Evolutionary conservation across 2,329 filamentous ascomycete species (phyloP), one percentile per base, ranked within the genome.

Genomic region (Fusarium albosuccineum): DNA sequence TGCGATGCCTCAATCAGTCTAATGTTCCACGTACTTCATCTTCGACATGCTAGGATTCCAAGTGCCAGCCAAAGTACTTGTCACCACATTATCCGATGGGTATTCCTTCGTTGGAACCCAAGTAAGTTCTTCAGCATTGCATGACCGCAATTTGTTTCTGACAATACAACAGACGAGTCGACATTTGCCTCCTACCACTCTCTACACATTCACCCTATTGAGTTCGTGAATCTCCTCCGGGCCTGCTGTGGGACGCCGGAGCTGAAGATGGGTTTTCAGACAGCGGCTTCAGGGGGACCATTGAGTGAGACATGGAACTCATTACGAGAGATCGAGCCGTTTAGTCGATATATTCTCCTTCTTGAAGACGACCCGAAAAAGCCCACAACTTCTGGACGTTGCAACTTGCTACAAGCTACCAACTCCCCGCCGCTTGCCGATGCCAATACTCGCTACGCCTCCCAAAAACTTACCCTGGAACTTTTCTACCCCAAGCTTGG

Each of bases 41-140:
- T 89, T 40, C 87, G 89, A 53, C 89, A 91, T 68, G 84, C 86
- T 29, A 86, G 90, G 71, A 88, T 91, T 44, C 91, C 92, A 2
- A 90, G 87, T 60, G 87, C 87, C 36, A 92, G 87, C 67, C 87
- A 89, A 68, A 83, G 84, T 39, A 91, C 89, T 4, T 89, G 88
- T 37, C 91, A 89, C 66, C 88, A 92, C 71, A 85, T 96, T 36
- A 87, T 96, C 57, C 86, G 89, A 70, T 99, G 96, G 96, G 77
- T 96, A 1, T 89, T 94, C 70, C 86, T 89, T 34, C 90, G 87
- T 72, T 99, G 95, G 94, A 89, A 89, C 68, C 91, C 94, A 67
- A 89, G 92, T 95, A 82, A 76, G 86, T 70, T n/a, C 29, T 33
- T 11, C 8, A 13, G 3, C 33, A 6, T 37, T 7, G 10, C 16